A percentile compares a stretch with the other conserved stretches of the same genome.
phyloP scores from a whole-genome alignment of 352 stramenopile genomes.

The Thalassiosira oceanica region DNA sequence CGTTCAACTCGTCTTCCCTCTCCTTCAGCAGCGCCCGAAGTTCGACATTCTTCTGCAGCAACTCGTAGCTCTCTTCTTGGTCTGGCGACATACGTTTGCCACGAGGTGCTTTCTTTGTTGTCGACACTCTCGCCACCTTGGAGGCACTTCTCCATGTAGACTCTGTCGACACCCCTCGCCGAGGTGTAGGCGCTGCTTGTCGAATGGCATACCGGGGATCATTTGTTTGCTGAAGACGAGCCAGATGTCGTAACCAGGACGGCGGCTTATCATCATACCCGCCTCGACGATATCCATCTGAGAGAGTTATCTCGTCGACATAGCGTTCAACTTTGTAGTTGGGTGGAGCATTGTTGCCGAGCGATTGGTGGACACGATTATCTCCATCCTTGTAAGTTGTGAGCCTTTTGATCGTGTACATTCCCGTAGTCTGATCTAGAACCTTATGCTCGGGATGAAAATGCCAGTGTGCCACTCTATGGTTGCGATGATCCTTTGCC shows the following conservation, averaged over 20 bases:
- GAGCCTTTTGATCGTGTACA: not conserved
- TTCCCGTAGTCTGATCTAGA: too few relatives aligned
- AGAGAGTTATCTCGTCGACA: slow-evolving; percentile 1
- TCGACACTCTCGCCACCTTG: too few relatives aligned
- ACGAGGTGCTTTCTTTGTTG: not conserved
- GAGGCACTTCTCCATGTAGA: too few relatives aligned
- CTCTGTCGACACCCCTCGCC: too few relatives aligned
- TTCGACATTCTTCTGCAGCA: slow-evolving; percentile 1
- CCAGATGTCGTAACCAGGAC: not conserved
- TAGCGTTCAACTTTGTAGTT: slow-evolving; percentile 2
- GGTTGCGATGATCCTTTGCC: not conserved
- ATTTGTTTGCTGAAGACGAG: not conserved
- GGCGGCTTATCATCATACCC: slow-evolving; percentile 5
- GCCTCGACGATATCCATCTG: not conserved
- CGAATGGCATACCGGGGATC: slow-evolving; percentile 3
- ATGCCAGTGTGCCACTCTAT: slow-evolving; percentile 1
- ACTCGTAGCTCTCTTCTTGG: slow-evolving; percentile 1
- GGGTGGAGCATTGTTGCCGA: slow-evolving; percentile 4
- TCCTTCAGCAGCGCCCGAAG: not conserved
- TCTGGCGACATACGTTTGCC: not conserved
- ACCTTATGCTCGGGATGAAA: too few relatives aligned
- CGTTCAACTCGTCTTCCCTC: slow-evolving; percentile 1
- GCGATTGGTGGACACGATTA: not conserved
- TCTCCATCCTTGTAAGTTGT: slow-evolving; percentile 3
- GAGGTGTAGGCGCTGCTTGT: not conserved